Evolutionary conservation across 2,329 filamentous ascomycete species (phyloP).

Genomic region (Ilyonectria destructans): DNA sequence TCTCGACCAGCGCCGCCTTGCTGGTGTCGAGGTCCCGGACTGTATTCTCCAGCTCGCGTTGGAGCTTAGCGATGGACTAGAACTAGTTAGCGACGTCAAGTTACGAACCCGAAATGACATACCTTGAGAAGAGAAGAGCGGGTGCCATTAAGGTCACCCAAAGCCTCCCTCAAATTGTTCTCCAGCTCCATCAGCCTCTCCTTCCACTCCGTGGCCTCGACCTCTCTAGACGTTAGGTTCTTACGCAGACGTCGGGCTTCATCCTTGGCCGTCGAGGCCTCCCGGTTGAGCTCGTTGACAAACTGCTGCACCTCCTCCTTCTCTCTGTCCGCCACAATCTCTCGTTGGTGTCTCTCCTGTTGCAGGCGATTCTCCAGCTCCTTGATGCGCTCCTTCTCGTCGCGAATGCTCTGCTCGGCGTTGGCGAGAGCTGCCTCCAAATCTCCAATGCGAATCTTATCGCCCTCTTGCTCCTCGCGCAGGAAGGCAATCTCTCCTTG

Average conservation of each 20-base stretch:
- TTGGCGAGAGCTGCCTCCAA: constrained; percentile 87
- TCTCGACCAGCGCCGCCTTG: constrained; percentile 86
- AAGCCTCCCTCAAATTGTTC: constrained; percentile 86
- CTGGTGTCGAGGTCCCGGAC: constrained; percentile 86
- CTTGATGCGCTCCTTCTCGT: constrained; percentile 83
- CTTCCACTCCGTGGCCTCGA: constrained; percentile 93
- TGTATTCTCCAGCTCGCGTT: constrained; percentile 89
- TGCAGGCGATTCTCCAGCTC: constrained; percentile 84
- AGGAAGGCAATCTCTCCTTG: constrained; percentile 96
- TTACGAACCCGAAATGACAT: constrained; percentile 42
- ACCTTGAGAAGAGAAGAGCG: constrained; percentile 88
- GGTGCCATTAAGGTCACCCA: constrained; percentile 91
- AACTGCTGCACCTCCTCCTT: constrained; percentile 97
- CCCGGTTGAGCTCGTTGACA: constrained; percentile 92
- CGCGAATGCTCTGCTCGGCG: constrained; percentile 84
- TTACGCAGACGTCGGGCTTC: constrained; percentile 88
- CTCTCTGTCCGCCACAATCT: constrained; percentile 88
- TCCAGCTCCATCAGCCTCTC: constrained; percentile 92
- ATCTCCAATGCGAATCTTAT: constrained; percentile 98
- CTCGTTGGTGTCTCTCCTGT: constrained; percentile 87
- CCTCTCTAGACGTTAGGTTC: constrained; percentile 85
- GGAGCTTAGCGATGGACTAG: constrained; percentile 87
- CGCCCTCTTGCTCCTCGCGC: constrained; percentile 94
- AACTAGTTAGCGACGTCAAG: constrained; percentile 35
- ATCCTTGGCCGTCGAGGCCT: constrained; percentile 86